A percentile compares a stretch with the other conserved stretches of the same genome.
Conservation (phyloP, 176 grass and related monocot genomes). For the Bolboschoenus planiculmis region DNA sequence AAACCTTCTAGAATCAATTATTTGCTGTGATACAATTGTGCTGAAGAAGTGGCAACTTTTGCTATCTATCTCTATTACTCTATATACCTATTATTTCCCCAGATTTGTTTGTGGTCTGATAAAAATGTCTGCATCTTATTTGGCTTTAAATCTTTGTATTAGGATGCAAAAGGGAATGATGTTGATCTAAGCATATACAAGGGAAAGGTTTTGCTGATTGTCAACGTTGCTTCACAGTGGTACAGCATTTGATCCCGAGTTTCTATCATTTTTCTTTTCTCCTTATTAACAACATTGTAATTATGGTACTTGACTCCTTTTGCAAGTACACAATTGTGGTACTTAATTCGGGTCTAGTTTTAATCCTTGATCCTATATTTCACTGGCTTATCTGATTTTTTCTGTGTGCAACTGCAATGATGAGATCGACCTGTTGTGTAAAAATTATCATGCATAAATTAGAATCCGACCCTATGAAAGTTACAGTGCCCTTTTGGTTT, state of each 20-base stretch:
- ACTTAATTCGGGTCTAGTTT: not conserved
- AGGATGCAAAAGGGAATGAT: slow-evolving; percentile 86
- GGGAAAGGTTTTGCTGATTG: slow-evolving; percentile 81
- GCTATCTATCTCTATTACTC: not conserved
- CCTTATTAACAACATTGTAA: not conserved
- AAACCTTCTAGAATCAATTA: not conserved
- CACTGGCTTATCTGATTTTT: too few species aligned
- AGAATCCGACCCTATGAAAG: not conserved
- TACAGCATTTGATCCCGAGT: slow-evolving; percentile 17
- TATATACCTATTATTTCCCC: not conserved
- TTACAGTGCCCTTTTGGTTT: not conserved
- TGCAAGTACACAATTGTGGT: not conserved
- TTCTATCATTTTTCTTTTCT: not conserved
- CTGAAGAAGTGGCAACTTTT: not conserved
- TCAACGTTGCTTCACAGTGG: slow-evolving; percentile 94
- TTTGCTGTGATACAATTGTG: not conserved
- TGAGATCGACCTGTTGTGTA: too few species aligned
- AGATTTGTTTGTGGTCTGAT: not conserved
- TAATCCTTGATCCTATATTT: not conserved
- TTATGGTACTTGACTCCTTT: not conserved
- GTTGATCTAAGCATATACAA: slow-evolving; percentile 91
- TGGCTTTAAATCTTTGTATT: not conserved
- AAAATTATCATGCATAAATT: not conserved
- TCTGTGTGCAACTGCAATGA: too few species aligned
- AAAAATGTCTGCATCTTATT: not conserved